Evolutionary conservation across 2,329 filamentous ascomycete genomes (phyloP), one percentile per base, ranked within the genome.

Genomic region (Sporothrix sp.): DNA sequence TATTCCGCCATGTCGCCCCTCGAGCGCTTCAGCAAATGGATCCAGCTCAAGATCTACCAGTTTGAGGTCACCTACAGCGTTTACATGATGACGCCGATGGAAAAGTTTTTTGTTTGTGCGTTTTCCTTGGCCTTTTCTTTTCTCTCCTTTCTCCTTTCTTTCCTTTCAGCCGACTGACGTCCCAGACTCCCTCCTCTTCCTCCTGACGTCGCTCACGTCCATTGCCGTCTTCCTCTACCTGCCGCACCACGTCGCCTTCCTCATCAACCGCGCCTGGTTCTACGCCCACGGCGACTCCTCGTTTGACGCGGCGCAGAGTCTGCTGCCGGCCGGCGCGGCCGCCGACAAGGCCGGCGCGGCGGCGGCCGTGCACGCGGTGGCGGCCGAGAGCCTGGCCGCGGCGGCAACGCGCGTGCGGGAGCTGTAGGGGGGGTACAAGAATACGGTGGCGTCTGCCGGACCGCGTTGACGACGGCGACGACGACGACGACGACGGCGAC

Each of bases 61-160:
- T 89, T 97, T 66, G 93, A 98, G 72, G 91, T 97, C 66, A 96
- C 91, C 11, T 93, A 94, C 69, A 85, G 86, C 54, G 79, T 97
- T 23, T 97, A 98, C 76, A 97, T 98, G 86, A 84, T 96, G 61
- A 96, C 90, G 33, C 85, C 89, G 1, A 89, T 85, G 48, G 93
- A 98, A 74, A 95, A 95, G 68, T 91, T 95, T 69, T 84, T 95
- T 61, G 95, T 97, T 71, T 97, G 93, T 97, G 78, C 52, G 88
- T 68, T 6, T 11, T 18, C 9, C 11, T 21, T 32, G 14, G 42
- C 3, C n/a, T 21, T 23, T 3, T 42, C 7, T 16, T 28, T 8
- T 30, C 6, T 43, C 1, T 32, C 7, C n/a, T 33, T 11, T 20
- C 7, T 7, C 16, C 20, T 21, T 14, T 40, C 18, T 16, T 14